A percentile compares a stretch with the other conserved stretches of the same genome.
Evolutionary conservation across 2,329 filamentous ascomycete genomes (phyloP).

Genomic region (Fusarium illudens): DNA sequence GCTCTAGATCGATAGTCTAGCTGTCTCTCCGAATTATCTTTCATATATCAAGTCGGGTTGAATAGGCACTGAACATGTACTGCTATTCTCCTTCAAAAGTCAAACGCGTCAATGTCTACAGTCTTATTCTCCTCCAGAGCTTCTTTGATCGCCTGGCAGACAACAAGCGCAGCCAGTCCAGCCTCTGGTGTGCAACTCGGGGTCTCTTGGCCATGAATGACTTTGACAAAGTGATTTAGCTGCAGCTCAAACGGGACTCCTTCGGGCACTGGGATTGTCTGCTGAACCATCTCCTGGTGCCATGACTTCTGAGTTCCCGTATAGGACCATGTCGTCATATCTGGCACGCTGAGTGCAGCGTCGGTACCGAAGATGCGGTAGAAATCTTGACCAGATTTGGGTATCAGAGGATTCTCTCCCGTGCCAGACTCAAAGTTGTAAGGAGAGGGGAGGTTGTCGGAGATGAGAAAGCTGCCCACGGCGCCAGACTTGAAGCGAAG

Average conservation of each 20-base stretch:
- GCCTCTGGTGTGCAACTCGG: constrained; percentile 59
- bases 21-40: neutral
- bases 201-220: constrained; percentile 53
- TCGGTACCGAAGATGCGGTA: constrained; percentile 65
- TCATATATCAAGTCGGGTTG: neutral
- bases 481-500: constrained; percentile 62
- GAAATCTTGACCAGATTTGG: constrained; percentile 52
- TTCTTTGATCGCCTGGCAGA: constrained; percentile 60
- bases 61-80: neutral
- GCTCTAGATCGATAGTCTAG: no score
- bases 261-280: constrained; percentile 35
- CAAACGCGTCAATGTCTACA: constrained; percentile 31
- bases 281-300: constrained; percentile 47
- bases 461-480: constrained; percentile 65
- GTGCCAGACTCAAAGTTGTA: constrained; percentile 66
- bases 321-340: constrained; percentile 61
- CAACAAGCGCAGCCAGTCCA: constrained; percentile 59
- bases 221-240: constrained; percentile 59
- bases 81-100: neutral
- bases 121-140: constrained; percentile 49
- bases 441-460: constrained; percentile 60
- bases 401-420: constrained; percentile 65
- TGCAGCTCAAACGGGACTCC: constrained; percentile 61
- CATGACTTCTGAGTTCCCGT: constrained; percentile 51
- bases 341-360: constrained; percentile 61